A percentile compares a stretch with the other conserved stretches of the same genome.
These are phyloP conservation scores for Amanita jacksonii DNA, from an alignment of 768 basidiomycete species.

Conservation along the genomic window DNA sequence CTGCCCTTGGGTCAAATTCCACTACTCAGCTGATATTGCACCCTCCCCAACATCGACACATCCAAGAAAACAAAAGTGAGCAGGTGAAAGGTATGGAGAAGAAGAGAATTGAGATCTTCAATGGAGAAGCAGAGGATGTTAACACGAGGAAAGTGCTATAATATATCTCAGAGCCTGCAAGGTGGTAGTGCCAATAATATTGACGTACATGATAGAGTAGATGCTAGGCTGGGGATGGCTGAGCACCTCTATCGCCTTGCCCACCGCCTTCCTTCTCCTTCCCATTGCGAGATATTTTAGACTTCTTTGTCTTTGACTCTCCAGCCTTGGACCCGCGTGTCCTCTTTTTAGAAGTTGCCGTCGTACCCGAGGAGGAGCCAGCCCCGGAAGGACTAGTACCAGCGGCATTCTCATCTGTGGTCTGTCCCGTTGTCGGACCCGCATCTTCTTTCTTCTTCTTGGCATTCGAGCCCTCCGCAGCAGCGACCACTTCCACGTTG, in stretches of 20 bases:
- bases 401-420: constrained; percentile 4
- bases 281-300: constrained; percentile 13
- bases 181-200: neutral
- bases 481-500: neutral
- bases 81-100: neutral
- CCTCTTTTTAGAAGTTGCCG: constrained; percentile 18
- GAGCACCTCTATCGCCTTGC: constrained; percentile 4
- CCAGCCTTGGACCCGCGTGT: constrained; percentile 19
- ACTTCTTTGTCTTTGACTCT: constrained; percentile 23
- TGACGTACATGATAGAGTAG: neutral
- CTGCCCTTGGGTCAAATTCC: no score
- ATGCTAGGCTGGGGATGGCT: constrained; percentile 1
- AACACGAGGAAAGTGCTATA: neutral
- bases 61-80: neutral
- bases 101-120: neutral
- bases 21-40: no score
- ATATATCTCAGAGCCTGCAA: no score
- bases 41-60: no score
- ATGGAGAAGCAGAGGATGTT: no score
- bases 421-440: neutral
- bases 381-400: constrained; percentile 6
- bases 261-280: constrained; percentile 14
- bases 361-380: constrained; percentile 5
- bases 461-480: neutral
- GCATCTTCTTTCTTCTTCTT: constrained; percentile 18